Evolutionary conservation across 331 rosid genomes (phyloP), one percentile per base, ranked within the genome.

Genomic region (Rhamnella rubrinervis): DNA sequence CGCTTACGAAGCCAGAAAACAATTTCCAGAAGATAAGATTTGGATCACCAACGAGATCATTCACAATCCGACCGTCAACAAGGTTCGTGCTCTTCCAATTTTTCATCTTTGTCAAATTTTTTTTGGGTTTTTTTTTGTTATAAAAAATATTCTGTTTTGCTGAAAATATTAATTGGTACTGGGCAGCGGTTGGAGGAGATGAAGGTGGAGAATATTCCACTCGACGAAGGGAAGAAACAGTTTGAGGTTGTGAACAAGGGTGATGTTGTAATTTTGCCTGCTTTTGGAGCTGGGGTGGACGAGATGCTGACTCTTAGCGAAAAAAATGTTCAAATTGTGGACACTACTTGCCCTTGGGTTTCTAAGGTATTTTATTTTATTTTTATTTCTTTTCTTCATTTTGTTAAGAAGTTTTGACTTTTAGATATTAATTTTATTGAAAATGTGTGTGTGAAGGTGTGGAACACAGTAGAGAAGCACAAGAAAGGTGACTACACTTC

Each of bases 281-380:
- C 99, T 61, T 95, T 95, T 39, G 99, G 99, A 57, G 99, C 99
- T 13, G 96, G 86, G 5, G 96, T 95, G 67, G 99, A 95, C 63
- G 99, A 95, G 83, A 91, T 95, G 99, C 72, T 91, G 85, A 44
- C 80, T 65, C 81, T 95, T 83, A 89, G 85, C 67, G 92, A 87
- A 31, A 89, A 85, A 75, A 75, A 82, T 55, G 96, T 91, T 64
- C 97, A 91, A 75, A 89, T 95, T 37, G 96, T 95, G 70, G 99
- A 95, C 75, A 95, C 99, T 59, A 91, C 97, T 74, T 95, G 98
- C 65, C 97, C 99, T 15, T 91, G 99, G 99, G 99, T 95, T 70
- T 83, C 99, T 21, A 95, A 95, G 99, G 97, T 95, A 65, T 12
- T 39, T 26, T 35, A 58, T 37, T n/a, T n/a, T n/a, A n/a, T n/a